Evolutionary conservation across 768 basidiomycete genomes (phyloP).

Genomic region (Lanmaoa rubissima): DNA sequence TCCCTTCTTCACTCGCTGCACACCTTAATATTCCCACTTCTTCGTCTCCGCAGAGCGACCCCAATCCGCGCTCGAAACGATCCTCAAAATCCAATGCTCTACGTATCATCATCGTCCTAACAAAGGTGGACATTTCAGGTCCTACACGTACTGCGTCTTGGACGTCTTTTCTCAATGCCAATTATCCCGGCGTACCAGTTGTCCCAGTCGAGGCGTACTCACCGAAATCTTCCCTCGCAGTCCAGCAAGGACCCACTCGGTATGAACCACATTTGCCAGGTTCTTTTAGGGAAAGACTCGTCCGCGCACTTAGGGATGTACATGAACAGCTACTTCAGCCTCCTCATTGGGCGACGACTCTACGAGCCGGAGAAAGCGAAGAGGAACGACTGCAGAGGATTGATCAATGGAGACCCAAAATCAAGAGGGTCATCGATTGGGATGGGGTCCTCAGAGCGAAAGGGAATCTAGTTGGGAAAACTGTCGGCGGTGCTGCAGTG

Average conservation of each 20-base stretch:
- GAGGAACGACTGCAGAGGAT: slow-evolving; percentile 47
- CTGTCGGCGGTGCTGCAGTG: slow-evolving; percentile 42
- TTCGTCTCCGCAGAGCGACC: background rate
- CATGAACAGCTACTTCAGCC: slow-evolving; percentile 69
- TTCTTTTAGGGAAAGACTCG: slow-evolving; percentile 59
- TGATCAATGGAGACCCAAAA: slow-evolving; percentile 61
- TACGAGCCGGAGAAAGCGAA: slow-evolving; percentile 36
- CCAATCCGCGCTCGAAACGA: slow-evolving; percentile 27
- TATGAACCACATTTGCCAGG: slow-evolving; percentile 69
- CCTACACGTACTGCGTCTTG: slow-evolving; percentile 61
- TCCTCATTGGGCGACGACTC: slow-evolving; percentile 53
- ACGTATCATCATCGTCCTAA: slow-evolving; percentile 68
- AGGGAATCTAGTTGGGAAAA: slow-evolving; percentile 42
- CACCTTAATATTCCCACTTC: slow-evolving; percentile 45
- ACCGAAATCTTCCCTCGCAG: slow-evolving; percentile 38
- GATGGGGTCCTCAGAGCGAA: slow-evolving; percentile 49
- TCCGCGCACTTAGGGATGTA: slow-evolving; percentile 60
- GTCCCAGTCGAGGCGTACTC: slow-evolving; percentile 78
- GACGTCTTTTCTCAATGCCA: slow-evolving; percentile 54
- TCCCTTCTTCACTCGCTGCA: slow-evolving; percentile 70
- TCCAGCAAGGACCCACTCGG: slow-evolving; percentile 43
- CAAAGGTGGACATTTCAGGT: slow-evolving; percentile 86
- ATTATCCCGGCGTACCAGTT: slow-evolving; percentile 54
- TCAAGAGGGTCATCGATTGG: slow-evolving; percentile 76
- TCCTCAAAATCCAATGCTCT: slow-evolving; percentile 29